A percentile compares a stretch with the other conserved stretches of the same genome.
Evolutionary conservation across 495 filamentous ascomycete genomes (phyloP).

Genomic region (Aspergillus ellipticus): DNA sequence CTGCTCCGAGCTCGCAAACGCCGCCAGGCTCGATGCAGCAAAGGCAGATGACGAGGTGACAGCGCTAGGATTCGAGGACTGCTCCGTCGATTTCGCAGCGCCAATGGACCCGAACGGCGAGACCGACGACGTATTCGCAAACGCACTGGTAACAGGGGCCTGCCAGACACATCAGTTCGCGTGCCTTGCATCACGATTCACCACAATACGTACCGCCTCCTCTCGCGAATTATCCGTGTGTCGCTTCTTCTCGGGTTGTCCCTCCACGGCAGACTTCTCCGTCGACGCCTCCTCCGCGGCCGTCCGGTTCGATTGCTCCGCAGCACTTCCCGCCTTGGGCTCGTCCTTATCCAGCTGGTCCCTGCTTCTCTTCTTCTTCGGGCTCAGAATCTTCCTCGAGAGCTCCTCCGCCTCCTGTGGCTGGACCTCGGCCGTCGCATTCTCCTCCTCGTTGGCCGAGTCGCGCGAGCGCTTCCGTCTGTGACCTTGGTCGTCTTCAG

Average conservation of each 20-base stretch:
- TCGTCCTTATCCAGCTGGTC: constrained; percentile 48
- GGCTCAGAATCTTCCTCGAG: constrained; percentile 23
- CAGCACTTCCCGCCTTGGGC: constrained; percentile 17
- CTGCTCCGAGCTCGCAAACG: constrained; percentile 49
- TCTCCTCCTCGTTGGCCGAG: constrained; percentile 16
- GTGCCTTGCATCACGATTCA: neutral
- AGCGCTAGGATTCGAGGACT: constrained; percentile 19
- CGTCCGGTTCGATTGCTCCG: constrained; percentile 20
- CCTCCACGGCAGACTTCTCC: constrained; percentile 19
- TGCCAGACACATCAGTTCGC: constrained; percentile 14
- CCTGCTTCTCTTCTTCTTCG: constrained; percentile 51
- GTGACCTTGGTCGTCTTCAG: constrained; percentile 27
- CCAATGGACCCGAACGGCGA: constrained; percentile 49
- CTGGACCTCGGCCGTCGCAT: constrained; percentile 4
- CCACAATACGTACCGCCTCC: constrained; percentile 16
- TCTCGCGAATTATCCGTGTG: constrained; percentile 45
- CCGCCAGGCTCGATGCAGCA: constrained; percentile 47
- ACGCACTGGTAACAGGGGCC: constrained; percentile 46
- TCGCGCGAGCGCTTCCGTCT: constrained; percentile 49
- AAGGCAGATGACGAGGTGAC: constrained; percentile 50
- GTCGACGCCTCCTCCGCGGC: constrained; percentile 9
- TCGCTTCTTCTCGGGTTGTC: constrained; percentile 45
- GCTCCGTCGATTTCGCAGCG: constrained; percentile 18
- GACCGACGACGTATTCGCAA: constrained; percentile 48
- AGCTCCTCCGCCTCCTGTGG: constrained; percentile 1